These are phyloP conservation scores for Dendrobium catenatum DNA, from an alignment of 106 monocot species.

Conservation along the genomic window DNA sequence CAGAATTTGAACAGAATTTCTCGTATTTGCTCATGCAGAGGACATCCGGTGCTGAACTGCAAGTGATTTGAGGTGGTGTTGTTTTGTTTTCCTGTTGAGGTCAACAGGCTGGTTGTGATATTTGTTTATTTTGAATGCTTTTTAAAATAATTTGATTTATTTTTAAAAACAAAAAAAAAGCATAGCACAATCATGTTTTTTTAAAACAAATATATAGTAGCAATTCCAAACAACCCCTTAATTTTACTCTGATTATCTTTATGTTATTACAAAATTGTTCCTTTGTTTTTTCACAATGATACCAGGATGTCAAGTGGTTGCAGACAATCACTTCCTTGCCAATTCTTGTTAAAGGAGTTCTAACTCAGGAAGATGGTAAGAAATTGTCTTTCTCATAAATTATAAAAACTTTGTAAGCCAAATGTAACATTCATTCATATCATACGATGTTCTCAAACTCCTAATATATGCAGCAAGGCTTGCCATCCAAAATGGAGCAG, in stretches of 20 bases:
- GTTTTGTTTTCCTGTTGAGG: too few relatives aligned
- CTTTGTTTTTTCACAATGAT: too few relatives aligned
- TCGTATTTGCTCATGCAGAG: too few relatives aligned
- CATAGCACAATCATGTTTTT: neutral
- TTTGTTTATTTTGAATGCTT: neutral
- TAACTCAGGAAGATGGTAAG: slow-evolving; percentile 47
- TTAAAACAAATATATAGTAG: neutral
- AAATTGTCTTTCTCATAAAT: neutral
- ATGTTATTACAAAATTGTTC: neutral
- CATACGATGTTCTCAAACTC: neutral
- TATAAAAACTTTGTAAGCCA: neutral
- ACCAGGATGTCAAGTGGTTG: slow-evolving; percentile 47
- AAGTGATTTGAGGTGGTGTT: too few relatives aligned
- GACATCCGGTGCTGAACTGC: too few relatives aligned
- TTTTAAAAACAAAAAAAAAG: neutral
- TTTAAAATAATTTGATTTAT: too few relatives aligned
- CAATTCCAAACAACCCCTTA: neutral
- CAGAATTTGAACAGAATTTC: too few relatives aligned
- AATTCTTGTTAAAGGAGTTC: slow-evolving; percentile 46
- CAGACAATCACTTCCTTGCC: slow-evolving; percentile 51
- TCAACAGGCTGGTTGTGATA: too few relatives aligned
- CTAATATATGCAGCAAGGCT: slow-evolving; percentile 30
- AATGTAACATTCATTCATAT: neutral
- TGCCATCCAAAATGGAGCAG: slow-evolving; percentile 44
- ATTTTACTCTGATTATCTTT: neutral